Evolutionary conservation across 176 grass and related monocot species (phyloP).

Genomic region (Raddia guianensis): DNA sequence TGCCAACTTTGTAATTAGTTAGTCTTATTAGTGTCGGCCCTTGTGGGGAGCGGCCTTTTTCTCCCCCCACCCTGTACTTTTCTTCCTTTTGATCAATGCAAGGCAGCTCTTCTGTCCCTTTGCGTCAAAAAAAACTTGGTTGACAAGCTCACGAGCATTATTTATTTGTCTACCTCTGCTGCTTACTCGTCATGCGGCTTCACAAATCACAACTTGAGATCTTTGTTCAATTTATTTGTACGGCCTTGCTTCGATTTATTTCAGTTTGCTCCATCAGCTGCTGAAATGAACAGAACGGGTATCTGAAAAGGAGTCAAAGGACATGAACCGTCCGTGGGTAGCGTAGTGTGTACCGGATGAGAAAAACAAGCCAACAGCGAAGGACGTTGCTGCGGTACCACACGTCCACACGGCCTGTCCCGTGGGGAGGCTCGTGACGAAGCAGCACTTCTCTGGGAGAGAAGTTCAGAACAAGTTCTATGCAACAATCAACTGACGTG

Average conservation of each 20-base stretch:
- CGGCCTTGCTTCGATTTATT: background rate
- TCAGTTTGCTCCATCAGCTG: background rate
- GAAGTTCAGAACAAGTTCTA: background rate
- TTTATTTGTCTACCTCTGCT: background rate
- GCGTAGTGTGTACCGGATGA: background rate
- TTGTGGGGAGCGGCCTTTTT: too few species aligned
- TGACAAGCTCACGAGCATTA: background rate
- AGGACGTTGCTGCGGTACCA: background rate
- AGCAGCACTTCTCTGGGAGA: background rate
- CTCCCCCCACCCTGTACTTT: too few species aligned
- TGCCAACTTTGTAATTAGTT: too few species aligned
- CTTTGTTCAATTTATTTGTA: background rate
- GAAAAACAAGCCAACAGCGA: background rate
- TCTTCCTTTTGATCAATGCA: too few species aligned
- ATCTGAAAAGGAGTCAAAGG: background rate
- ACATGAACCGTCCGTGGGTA: background rate
- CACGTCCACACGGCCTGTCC: too few species aligned
- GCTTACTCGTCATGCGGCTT: background rate
- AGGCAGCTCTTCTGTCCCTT: too few species aligned
- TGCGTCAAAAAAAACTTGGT: too few species aligned
- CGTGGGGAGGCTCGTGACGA: constrained; percentile 16
- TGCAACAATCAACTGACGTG: background rate
- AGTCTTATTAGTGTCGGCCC: too few species aligned
- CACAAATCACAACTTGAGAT: constrained; percentile 7
- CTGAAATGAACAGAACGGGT: background rate